Percentiles rank a stretch among this genome's conserved stretches.
Evolutionary conservation across 257 asterid genomes (phyloP).

Genomic region (Petrea volubilis): DNA sequence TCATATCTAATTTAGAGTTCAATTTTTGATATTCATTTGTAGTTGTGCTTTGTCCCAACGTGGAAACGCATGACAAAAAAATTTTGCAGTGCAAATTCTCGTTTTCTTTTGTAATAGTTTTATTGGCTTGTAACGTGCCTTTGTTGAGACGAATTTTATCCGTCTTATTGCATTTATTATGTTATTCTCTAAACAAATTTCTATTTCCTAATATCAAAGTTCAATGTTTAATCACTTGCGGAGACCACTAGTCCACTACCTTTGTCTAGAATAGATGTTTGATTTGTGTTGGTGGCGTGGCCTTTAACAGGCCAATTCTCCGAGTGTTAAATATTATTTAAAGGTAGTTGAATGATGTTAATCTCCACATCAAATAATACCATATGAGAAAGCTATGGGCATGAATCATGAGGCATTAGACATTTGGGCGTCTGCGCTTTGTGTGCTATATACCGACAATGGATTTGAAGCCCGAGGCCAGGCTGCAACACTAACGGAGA

Average conservation of each 20-base stretch:
- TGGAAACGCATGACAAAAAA: neutral
- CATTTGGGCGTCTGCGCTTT: no score
- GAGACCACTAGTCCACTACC: neutral
- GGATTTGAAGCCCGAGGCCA: no score
- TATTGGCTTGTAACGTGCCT: neutral
- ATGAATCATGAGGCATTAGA: no score
- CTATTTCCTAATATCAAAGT: neutral
- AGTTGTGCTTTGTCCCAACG: neutral
- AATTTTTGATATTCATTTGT: neutral
- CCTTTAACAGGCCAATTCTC: neutral
- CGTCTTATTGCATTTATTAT: neutral
- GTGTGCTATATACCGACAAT: no score
- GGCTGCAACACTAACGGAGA: no score
- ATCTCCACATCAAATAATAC: no score
- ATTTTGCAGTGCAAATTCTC: neutral
- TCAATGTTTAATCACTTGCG: neutral
- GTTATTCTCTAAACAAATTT: neutral
- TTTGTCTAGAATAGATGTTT: neutral
- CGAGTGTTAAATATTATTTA: neutral
- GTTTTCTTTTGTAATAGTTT: no score
- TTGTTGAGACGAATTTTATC: neutral
- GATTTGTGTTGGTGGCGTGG: neutral
- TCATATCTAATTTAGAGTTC: neutral
- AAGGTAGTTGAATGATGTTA: neutral
- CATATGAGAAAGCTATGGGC: no score